Evolutionary conservation across 768 basidiomycete species (phyloP).

Genomic region (Amanita polypyramis): DNA sequence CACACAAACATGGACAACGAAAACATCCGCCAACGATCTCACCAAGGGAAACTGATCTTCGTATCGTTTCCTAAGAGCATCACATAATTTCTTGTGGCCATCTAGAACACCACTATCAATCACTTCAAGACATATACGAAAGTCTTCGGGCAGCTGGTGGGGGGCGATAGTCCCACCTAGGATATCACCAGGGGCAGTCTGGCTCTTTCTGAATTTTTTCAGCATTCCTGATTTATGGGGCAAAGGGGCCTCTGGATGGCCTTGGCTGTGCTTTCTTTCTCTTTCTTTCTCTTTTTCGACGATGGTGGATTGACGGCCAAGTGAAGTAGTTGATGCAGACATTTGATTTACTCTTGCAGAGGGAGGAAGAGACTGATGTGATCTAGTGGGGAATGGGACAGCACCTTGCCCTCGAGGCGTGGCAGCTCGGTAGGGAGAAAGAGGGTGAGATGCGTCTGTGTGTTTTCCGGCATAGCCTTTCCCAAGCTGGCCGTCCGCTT

Average conservation of each 20-base stretch:
- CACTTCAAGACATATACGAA: constrained; percentile 78
- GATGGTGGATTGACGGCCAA: constrained; percentile 57
- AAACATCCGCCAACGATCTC: constrained; percentile 89
- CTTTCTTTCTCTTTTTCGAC: constrained; percentile 38
- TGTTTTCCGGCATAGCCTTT: constrained; percentile 27
- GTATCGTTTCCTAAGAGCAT: constrained; percentile 80
- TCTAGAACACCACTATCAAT: constrained; percentile 80
- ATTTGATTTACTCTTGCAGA: constrained; percentile 43
- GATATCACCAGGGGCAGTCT: constrained; percentile 35
- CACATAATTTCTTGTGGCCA: constrained; percentile 80
- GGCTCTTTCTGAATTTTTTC: constrained; percentile 60
- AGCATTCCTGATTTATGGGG: constrained; percentile 39
- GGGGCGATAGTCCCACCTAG: constrained; percentile 54
- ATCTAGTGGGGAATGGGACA: constrained; percentile 72
- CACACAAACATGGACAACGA: constrained; percentile 70
- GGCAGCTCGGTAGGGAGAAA: constrained; percentile 62
- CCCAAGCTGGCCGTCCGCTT: constrained; percentile 44
- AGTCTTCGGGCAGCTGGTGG: constrained; percentile 77
- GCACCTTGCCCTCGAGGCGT: constrained; percentile 21
- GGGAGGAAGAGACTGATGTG: constrained; percentile 69
- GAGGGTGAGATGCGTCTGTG: constrained; percentile 41
- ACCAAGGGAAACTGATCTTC: constrained; percentile 95
- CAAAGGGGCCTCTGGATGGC: constrained; percentile 19
- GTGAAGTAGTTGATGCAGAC: constrained; percentile 60
- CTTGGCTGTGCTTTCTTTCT: constrained; percentile 42